Evolutionary conservation across 2,329 filamentous ascomycete genomes (phyloP).

Genomic region (Emmonsia crescens): DNA sequence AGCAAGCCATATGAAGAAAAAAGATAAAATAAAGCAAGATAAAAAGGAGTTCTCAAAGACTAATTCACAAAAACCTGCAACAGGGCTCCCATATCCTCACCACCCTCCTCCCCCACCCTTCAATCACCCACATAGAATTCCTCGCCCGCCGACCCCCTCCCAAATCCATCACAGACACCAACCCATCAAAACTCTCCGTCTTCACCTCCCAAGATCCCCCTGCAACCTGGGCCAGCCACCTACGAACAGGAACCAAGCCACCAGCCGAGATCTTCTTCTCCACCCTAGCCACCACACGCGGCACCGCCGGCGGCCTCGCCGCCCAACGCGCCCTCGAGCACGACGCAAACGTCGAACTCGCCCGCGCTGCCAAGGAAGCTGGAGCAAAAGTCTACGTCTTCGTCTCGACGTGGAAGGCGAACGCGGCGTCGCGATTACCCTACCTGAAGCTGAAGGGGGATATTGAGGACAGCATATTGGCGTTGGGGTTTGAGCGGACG

Average conservation of each 20-base stretch:
- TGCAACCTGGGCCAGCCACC: conserved; percentile 51
- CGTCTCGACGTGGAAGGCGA: conserved; percentile 51
- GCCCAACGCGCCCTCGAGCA: conserved; percentile 82
- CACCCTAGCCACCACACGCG: conserved; percentile 68
- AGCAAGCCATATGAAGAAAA: not conserved
- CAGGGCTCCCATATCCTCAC: conserved; percentile 65
- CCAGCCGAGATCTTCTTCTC: conserved; percentile 59
- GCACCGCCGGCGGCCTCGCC: conserved; percentile 60
- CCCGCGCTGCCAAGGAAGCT: conserved; percentile 59
- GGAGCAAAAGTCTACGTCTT: conserved; percentile 68
- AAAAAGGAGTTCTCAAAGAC: not conserved
- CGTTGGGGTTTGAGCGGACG: conserved; percentile 63
- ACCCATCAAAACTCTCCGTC: conserved; percentile 57
- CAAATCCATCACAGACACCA: conserved; percentile 38
- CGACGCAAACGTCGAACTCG: conserved; percentile 72
- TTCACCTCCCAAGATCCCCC: conserved; percentile 54
- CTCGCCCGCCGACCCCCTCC: conserved; percentile 35
- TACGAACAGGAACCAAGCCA: conserved; percentile 44
- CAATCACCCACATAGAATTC: conserved; percentile 33
- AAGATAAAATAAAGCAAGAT: not conserved
- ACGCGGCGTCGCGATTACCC: conserved; percentile 41
- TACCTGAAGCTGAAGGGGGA: conserved; percentile 73
- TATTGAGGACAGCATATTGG: conserved; percentile 66
- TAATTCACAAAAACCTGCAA: conserved; percentile 20
- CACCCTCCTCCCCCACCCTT: conserved; percentile 33